Percentiles rank a stretch among this genome's conserved stretches.
These are phyloP conservation scores for Trichosporon ovoides DNA, from an alignment of 1,284 basidiomycete species.

Conservation along the genomic window DNA sequence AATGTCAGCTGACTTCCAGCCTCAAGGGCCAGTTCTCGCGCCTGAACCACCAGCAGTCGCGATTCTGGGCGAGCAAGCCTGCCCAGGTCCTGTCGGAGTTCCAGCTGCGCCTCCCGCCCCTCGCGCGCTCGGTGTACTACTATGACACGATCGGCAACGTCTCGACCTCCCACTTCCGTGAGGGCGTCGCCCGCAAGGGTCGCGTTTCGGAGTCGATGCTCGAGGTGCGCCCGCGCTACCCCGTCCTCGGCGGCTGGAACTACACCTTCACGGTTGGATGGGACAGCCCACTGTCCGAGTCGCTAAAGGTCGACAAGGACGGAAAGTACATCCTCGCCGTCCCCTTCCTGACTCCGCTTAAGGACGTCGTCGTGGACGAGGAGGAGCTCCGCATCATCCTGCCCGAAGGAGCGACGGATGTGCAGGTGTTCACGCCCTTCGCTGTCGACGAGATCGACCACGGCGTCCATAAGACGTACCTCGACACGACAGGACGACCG, in stretches of 20 bases:
- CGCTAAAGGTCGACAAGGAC: constrained; percentile 51
- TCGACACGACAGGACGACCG: constrained; percentile 89
- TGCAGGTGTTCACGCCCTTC: constrained; percentile 74
- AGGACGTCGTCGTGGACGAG: constrained; percentile 74
- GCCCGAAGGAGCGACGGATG: constrained; percentile 87
- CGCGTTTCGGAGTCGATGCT: constrained; percentile 54
- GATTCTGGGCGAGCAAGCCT: constrained; percentile 58
- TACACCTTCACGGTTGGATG: constrained; percentile 92
- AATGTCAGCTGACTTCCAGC: constrained; percentile 49
- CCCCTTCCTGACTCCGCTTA: constrained; percentile 78
- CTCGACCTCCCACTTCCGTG: constrained; percentile 81
- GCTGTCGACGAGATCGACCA: constrained; percentile 59
- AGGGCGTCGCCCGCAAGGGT: constrained; percentile 46
- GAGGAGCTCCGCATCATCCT: constrained; percentile 74
- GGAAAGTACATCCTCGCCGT: constrained; percentile 59
- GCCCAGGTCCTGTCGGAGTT: constrained; percentile 65
- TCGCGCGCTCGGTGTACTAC: constrained; percentile 75
- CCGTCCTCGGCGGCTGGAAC: constrained; percentile 95
- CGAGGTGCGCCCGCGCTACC: constrained; percentile 84
- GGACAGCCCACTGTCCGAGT: constrained; percentile 73
- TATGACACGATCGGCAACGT: constrained; percentile 93
- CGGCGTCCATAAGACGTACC: constrained; percentile 73
- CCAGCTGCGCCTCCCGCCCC: constrained; percentile 70
- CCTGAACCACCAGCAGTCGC: constrained; percentile 73
- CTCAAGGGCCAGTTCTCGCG: constrained; percentile 95